Conservation (phyloP, 73 alveolate species). For the Paramecium biaurelia region DNA sequence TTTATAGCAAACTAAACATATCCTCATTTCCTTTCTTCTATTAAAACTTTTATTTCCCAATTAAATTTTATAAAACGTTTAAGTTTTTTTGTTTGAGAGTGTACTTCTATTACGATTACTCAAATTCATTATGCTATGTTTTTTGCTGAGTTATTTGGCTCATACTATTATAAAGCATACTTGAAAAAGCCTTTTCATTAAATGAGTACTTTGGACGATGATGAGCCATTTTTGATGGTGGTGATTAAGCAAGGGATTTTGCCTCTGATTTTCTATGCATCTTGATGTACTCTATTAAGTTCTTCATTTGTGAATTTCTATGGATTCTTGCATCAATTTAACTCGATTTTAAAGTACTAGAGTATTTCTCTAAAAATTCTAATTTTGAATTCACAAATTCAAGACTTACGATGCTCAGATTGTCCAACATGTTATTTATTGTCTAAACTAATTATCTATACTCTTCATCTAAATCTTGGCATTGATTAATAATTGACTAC, state of each 20-base stretch:
- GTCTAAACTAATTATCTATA: neutral
- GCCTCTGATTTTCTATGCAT: conserved; percentile 19
- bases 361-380: conserved; percentile 20
- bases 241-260: conserved; percentile 17
- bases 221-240: neutral
- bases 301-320: conserved; percentile 22
- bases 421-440: neutral
- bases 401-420: neutral
- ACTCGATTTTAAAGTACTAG: neutral
- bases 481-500: neutral
- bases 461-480: conserved; percentile 15
- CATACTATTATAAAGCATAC: neutral
- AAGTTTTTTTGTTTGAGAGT: neutral
- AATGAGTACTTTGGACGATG: conserved; percentile 24
- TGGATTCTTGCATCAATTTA: conserved; percentile 7
- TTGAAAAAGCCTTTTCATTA: conserved; percentile 11
- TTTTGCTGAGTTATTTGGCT: neutral
- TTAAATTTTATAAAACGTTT: neutral
- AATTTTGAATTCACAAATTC: conserved; percentile 49
- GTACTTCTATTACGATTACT: neutral
- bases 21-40: neutral
- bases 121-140: neutral
- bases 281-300: neutral
- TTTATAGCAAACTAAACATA: neutral
- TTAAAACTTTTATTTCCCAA: neutral